Conservation (phyloP, 2,329 filamentous ascomycete species). For the Trichoderma koningiopsis region DNA sequence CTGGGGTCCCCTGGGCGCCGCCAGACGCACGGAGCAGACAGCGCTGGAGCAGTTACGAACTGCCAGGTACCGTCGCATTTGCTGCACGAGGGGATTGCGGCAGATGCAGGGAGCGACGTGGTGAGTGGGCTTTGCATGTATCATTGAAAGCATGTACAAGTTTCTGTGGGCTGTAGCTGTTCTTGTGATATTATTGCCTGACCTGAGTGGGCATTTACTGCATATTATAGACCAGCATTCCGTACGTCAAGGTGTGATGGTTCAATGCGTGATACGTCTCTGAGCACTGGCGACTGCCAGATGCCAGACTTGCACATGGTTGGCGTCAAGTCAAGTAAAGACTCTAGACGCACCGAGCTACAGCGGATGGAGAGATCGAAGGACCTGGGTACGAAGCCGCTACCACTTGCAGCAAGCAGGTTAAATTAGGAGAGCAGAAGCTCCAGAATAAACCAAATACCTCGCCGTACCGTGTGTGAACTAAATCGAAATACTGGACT, state of each 20-base stretch:
- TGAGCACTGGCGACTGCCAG: background rate
- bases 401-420: conserved; percentile 11
- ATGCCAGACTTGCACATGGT: background rate
- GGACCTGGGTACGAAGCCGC: background rate
- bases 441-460: conserved; percentile 9
- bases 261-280: background rate
- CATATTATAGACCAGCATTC: background rate
- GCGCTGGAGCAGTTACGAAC: conserved; percentile 21
- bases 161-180: background rate
- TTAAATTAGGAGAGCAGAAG: conserved; percentile 4
- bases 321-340: background rate
- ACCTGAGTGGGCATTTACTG: background rate
- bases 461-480: conserved; percentile 24
- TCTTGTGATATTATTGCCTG: background rate
- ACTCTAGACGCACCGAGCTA: background rate
- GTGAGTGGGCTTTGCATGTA: conserved; percentile 18
- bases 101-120: conserved; percentile 26
- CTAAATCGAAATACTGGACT: background rate
- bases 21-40: conserved; percentile 13
- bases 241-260: background rate
- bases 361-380: background rate
- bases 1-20: conserved; percentile 16
- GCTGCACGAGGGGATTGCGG: conserved; percentile 19
- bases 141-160: background rate
- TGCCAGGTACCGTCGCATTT: conserved; percentile 23